phyloP scores from a whole-genome alignment of 116 monocot genomes.

The Phalaenopsis hybrid region DNA sequence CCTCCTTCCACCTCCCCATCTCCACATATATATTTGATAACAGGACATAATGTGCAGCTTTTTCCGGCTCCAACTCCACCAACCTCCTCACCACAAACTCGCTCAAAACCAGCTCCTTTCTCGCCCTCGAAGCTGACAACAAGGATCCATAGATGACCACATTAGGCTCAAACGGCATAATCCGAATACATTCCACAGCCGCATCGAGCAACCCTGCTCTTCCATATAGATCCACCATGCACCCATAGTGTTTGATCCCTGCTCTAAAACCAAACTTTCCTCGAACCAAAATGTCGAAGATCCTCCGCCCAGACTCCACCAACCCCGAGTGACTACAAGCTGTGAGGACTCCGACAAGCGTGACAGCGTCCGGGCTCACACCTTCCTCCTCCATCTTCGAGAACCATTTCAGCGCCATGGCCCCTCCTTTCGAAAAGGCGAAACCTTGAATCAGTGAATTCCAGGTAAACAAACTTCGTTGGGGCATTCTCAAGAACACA shows the following conservation, averaged over 20 bases:
- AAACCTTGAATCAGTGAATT: constrained; percentile 34
- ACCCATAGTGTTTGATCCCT: constrained; percentile 51
- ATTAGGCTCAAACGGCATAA: constrained; percentile 40
- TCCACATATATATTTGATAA: constrained; percentile 35
- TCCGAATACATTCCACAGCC: constrained; percentile 28
- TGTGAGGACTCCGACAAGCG: constrained; percentile 31
- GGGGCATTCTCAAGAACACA: constrained; percentile 24
- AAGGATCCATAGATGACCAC: constrained; percentile 28
- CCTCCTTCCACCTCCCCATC: constrained; percentile 37
- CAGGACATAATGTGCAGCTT: constrained; percentile 25
- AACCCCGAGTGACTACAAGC: constrained; percentile 45
- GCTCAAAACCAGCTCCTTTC: constrained; percentile 18
- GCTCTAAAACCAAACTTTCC: constrained; percentile 34
- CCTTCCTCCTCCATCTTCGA: constrained; percentile 30
- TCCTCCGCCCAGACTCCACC: constrained; percentile 23
- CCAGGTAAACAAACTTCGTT: constrained; percentile 36
- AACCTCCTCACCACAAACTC: constrained; percentile 31
- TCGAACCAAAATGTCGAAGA: constrained; percentile 22
- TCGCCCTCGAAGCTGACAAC: constrained; percentile 29
- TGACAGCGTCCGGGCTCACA: constrained; percentile 22
- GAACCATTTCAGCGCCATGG: constrained; percentile 30
- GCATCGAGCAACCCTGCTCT: constrained; percentile 35
- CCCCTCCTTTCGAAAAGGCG: constrained; percentile 19
- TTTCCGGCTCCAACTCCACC: constrained; percentile 36
- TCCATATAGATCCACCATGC: constrained; percentile 43